phyloP scores from a whole-genome alignment of 2,329 filamentous ascomycete genomes.

The Didymella segeticola region DNA sequence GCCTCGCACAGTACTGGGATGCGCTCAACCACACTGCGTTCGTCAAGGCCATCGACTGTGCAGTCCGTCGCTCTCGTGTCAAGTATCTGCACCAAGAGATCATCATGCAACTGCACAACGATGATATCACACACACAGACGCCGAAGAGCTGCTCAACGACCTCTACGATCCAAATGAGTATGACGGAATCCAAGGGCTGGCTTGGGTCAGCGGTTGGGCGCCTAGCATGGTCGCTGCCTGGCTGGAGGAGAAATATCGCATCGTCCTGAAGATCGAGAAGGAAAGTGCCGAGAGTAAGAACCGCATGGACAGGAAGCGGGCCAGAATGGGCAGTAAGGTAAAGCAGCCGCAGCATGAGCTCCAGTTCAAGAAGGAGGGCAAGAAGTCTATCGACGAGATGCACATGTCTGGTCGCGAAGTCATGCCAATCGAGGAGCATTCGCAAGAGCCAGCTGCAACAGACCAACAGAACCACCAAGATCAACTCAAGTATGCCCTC shows the following conservation, averaged over 20 bases:
- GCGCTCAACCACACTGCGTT: conserved; percentile 33
- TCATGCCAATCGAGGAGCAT: not conserved
- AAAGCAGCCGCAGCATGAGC: conserved; percentile 1
- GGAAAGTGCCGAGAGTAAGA: conserved; percentile 16
- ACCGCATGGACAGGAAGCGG: conserved; percentile 12
- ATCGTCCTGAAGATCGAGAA: conserved; percentile 30
- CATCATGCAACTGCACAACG: conserved; percentile 13
- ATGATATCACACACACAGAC: conserved; percentile 19
- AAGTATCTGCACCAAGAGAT: conserved; percentile 28
- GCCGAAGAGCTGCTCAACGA: conserved; percentile 22
- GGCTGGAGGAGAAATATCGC: conserved; percentile 38
- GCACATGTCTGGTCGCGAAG: not conserved
- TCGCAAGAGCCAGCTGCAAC: not conserved
- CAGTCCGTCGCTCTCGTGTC: conserved; percentile 29
- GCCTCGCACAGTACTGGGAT: conserved; percentile 32
- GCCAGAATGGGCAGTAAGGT: conserved; percentile 10
- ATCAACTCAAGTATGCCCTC: conserved; percentile 10
- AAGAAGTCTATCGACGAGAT: conserved; percentile 4
- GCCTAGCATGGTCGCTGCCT: conserved; percentile 35
- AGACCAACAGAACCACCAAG: not conserved
- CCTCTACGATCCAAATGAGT: conserved; percentile 23
- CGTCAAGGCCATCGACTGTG: conserved; percentile 35
- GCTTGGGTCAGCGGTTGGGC: conserved; percentile 30
- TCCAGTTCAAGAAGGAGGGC: conserved; percentile 4
- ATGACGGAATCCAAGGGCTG: conserved; percentile 27